A percentile compares a stretch with the other conserved stretches of the same genome.
Conservation (phyloP, 2,329 filamentous ascomycete species). For the Tolypocladium album region DNA sequence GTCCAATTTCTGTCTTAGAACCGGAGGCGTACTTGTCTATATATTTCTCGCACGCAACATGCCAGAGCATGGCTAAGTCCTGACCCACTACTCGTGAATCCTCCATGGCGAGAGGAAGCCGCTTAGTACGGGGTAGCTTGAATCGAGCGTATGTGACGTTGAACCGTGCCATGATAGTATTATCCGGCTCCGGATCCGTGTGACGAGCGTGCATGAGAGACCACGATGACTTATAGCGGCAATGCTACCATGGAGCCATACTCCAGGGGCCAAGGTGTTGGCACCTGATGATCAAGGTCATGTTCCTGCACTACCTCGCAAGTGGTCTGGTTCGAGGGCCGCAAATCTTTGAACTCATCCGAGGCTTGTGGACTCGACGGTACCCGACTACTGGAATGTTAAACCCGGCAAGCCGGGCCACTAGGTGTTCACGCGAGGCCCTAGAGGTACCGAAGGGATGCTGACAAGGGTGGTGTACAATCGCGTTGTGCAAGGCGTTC, state of each 20-base stretch:
- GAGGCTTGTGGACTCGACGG: background rate
- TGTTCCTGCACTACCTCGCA: background rate
- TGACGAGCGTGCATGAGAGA: background rate
- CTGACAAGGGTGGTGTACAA: background rate
- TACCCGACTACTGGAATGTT: background rate
- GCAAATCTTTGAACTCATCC: background rate
- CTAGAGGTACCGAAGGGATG: background rate
- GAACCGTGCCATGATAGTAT: background rate
- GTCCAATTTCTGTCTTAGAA: background rate
- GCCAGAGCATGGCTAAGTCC: background rate
- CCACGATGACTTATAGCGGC: background rate
- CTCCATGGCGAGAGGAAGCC: background rate
- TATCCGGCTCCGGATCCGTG: background rate
- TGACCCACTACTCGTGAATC: background rate
- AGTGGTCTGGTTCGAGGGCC: too few relatives aligned
- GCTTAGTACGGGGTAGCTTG: background rate
- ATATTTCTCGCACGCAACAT: background rate
- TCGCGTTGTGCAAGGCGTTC: background rate
- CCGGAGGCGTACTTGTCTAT: background rate
- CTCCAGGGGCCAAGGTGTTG: background rate
- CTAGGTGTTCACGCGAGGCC: background rate
- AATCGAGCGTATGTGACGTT: background rate
- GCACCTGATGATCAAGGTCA: background rate
- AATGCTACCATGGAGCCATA: background rate
- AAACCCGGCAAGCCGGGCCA: background rate